Conservation (phyloP, 2,329 filamentous ascomycete species). For the Fusarium brevicatenulatum region DNA sequence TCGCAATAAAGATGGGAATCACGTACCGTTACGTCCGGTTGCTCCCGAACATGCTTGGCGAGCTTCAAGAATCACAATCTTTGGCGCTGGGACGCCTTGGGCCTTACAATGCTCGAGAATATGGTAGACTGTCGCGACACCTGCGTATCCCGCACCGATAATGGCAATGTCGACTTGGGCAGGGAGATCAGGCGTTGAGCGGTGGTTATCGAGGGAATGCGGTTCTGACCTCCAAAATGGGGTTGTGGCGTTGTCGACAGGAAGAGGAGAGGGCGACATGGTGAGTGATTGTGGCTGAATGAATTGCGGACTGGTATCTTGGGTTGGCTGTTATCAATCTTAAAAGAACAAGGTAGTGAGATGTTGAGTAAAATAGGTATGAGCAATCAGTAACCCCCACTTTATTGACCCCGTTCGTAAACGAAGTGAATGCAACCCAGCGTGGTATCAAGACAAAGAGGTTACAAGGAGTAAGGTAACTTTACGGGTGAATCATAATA, state of each 20-base stretch:
- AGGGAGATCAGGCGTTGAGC: not conserved
- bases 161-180: not conserved
- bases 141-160: not conserved
- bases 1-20: too few relatives aligned
- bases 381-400: not conserved
- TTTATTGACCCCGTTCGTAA: not conserved
- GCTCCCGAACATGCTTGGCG: slow-evolving; percentile 4
- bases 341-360: not conserved
- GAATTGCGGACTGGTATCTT: not conserved
- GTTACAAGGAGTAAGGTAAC: not conserved
- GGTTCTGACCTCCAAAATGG: slow-evolving; percentile 3
- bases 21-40: not conserved
- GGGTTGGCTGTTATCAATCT: not conserved
- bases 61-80: slow-evolving; percentile 4
- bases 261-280: not conserved
- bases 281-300: not conserved
- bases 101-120: not conserved
- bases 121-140: not conserved
- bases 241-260: not conserved
- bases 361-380: not conserved
- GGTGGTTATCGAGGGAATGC: not conserved
- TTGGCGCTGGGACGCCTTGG: not conserved
- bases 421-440: not conserved
- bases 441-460: not conserved
- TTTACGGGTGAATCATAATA: too few relatives aligned